phyloP scores from a whole-genome alignment of 495 filamentous ascomycete species.

The Penicillium parvum region DNA sequence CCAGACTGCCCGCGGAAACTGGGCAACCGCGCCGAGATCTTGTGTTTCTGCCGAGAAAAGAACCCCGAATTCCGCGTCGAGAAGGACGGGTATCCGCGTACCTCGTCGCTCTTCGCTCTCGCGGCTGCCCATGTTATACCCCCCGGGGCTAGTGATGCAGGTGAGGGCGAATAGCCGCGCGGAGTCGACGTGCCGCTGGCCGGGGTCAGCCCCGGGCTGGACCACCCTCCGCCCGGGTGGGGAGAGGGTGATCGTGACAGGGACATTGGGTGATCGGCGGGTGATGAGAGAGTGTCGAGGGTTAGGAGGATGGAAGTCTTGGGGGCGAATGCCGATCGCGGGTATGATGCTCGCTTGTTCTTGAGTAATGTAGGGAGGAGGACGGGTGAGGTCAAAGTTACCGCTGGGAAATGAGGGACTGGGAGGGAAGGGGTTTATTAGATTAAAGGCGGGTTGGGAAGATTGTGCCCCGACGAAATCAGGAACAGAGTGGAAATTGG shows the following conservation, averaged over 20 bases:
- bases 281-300: neutral
- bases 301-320: neutral
- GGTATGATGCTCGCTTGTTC: neutral
- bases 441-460: neutral
- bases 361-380: neutral
- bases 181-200: slow-evolving; percentile 68
- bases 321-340: neutral
- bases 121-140: slow-evolving; percentile 71
- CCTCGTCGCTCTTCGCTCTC: slow-evolving; percentile 71
- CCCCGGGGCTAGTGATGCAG: slow-evolving; percentile 35
- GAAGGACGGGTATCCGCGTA: slow-evolving; percentile 77
- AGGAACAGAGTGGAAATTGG: too few relatives aligned
- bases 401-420: too few relatives aligned
- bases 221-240: slow-evolving; percentile 76
- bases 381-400: slow-evolving; percentile 21
- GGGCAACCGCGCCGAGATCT: slow-evolving; percentile 68
- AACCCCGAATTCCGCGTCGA: slow-evolving; percentile 74
- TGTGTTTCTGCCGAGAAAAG: slow-evolving; percentile 73
- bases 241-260: slow-evolving; percentile 82
- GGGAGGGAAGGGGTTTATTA: slow-evolving; percentile 2
- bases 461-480: too few relatives aligned
- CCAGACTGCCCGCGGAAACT: slow-evolving; percentile 53
- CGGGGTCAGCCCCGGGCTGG: slow-evolving; percentile 73
- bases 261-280: slow-evolving; percentile 56
- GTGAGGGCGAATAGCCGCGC: slow-evolving; percentile 41